Evolutionary conservation across 495 filamentous ascomycete species (phyloP).

Genomic region (Penicillium ochrochloron): DNA sequence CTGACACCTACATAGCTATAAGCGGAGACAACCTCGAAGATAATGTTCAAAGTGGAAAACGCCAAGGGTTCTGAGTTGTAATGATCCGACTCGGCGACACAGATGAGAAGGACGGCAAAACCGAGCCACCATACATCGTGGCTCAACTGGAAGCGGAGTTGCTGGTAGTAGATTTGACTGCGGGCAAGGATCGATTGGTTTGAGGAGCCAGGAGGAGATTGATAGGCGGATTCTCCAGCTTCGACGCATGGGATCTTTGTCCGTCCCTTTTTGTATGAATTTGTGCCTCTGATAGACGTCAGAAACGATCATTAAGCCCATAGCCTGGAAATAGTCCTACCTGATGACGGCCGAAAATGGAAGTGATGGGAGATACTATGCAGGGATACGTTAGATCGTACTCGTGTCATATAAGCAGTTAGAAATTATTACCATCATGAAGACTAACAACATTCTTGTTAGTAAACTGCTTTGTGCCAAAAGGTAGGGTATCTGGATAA

Average conservation of each 20-base stretch:
- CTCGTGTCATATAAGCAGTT: slow-evolving; percentile 12
- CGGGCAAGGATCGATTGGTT: slow-evolving; percentile 31
- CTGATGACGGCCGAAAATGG: slow-evolving; percentile 58
- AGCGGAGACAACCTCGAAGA: slow-evolving; percentile 83
- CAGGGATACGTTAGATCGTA: slow-evolving; percentile 7
- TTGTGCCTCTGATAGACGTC: slow-evolving; percentile 49
- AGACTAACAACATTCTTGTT: slow-evolving; percentile 41
- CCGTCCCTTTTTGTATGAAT: slow-evolving; percentile 65
- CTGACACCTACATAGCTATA: slow-evolving; percentile 86
- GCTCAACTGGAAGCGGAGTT: slow-evolving; percentile 78
- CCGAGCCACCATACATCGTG: slow-evolving; percentile 89
- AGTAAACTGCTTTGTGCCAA: slow-evolving; percentile 14
- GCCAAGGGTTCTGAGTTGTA: slow-evolving; percentile 67
- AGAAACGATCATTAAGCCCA: not conserved
- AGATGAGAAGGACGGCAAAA: slow-evolving; percentile 69
- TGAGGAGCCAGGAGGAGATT: not conserved
- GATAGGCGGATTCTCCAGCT: not conserved
- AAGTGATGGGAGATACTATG: slow-evolving; percentile 64
- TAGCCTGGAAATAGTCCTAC: slow-evolving; percentile 19
- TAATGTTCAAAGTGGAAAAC: slow-evolving; percentile 83
- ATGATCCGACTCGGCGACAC: slow-evolving; percentile 68
- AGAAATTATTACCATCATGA: slow-evolving; percentile 69
- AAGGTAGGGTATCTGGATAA: not conserved
- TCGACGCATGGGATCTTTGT: not conserved
- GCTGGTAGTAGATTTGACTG: slow-evolving; percentile 55